These are phyloP conservation scores for Gaultheria prostrata DNA, from an alignment of 148 eudicot species.

Conservation along the genomic window DNA sequence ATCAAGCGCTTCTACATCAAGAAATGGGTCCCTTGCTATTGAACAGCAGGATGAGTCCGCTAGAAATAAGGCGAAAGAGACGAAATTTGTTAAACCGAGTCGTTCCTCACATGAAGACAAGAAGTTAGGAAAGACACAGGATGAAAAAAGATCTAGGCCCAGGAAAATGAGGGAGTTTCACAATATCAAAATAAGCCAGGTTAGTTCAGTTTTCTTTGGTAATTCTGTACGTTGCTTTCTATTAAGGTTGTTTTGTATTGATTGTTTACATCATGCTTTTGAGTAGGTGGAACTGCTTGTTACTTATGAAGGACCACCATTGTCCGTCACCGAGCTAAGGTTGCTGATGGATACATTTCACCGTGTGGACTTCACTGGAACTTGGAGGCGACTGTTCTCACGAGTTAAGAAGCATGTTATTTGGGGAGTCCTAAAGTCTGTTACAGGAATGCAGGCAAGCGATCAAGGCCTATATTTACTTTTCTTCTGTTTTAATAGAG, in stretches of 20 bases:
- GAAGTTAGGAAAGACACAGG: constrained; percentile 69
- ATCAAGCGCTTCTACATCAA: constrained; percentile 42
- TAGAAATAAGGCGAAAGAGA: constrained; percentile 58
- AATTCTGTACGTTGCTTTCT: constrained; percentile 2
- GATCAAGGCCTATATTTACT: not conserved
- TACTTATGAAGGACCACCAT: constrained; percentile 90
- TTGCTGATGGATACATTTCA: constrained; percentile 95
- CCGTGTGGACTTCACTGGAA: constrained; percentile 91
- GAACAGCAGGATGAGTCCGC: constrained; percentile 71
- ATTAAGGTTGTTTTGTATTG: constrained; percentile 7
- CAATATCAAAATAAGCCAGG: constrained; percentile 98
- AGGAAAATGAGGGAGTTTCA: constrained; percentile 84
- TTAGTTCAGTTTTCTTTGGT: constrained; percentile 27
- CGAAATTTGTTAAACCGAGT: constrained; percentile 62
- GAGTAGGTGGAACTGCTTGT: constrained; percentile 85
- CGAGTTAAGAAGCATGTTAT: constrained; percentile 93
- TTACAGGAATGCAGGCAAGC: constrained; percentile 96
- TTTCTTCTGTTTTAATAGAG: not conserved
- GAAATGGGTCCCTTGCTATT: constrained; percentile 34
- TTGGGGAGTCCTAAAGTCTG: constrained; percentile 98
- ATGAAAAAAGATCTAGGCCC: constrained; percentile 77
- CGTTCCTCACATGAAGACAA: constrained; percentile 95
- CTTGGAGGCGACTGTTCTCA: constrained; percentile 95
- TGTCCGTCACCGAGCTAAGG: constrained; percentile 90
- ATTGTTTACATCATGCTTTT: constrained; percentile 19